Percentiles rank a stretch among this genome's conserved stretches.
Evolutionary conservation across 352 stramenopile genomes (phyloP).

Genomic region (Pythium vanterpoolii): DNA sequence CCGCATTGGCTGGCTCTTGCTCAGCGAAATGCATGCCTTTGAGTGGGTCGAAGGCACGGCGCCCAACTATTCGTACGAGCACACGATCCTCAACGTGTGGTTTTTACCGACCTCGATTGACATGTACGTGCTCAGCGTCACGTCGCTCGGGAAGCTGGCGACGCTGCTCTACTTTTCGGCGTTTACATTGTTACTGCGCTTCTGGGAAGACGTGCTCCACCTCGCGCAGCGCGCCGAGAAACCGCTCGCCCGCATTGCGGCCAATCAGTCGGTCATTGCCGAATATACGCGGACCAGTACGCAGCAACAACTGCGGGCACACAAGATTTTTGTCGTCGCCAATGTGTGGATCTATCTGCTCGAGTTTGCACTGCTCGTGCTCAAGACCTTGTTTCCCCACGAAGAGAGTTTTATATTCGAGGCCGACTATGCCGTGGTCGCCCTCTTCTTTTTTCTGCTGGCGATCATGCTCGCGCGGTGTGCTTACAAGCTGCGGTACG

Average conservation of each 20-base stretch:
- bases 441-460: slow-evolving; percentile 74
- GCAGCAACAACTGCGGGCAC: slow-evolving; percentile 37
- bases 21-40: slow-evolving; percentile 81
- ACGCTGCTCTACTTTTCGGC: slow-evolving; percentile 81
- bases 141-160: slow-evolving; percentile 67
- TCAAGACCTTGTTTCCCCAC: slow-evolving; percentile 69
- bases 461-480: slow-evolving; percentile 62
- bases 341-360: slow-evolving; percentile 85
- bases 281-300: slow-evolving; percentile 59
- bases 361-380: slow-evolving; percentile 60
- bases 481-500: slow-evolving; percentile 38
- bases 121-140: slow-evolving; percentile 79
- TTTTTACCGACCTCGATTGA: slow-evolving; percentile 74
- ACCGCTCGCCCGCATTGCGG: slow-evolving; percentile 52
- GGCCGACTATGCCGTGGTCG: slow-evolving; percentile 67
- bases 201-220: slow-evolving; percentile 74
- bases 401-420: slow-evolving; percentile 62
- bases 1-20: slow-evolving; percentile 69
- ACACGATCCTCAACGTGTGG: slow-evolving; percentile 71
- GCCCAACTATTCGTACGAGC: slow-evolving; percentile 50
- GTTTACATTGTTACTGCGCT: slow-evolving; percentile 76
- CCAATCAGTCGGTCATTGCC: slow-evolving; percentile 70
- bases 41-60: slow-evolving; percentile 60
- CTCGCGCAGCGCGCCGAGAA: slow-evolving; percentile 53
- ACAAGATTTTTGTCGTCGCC: slow-evolving; percentile 71